These are phyloP conservation scores for Trypanosoma brucei DNA, from an alignment of 208 protist species.

Conservation along the genomic window DNA sequence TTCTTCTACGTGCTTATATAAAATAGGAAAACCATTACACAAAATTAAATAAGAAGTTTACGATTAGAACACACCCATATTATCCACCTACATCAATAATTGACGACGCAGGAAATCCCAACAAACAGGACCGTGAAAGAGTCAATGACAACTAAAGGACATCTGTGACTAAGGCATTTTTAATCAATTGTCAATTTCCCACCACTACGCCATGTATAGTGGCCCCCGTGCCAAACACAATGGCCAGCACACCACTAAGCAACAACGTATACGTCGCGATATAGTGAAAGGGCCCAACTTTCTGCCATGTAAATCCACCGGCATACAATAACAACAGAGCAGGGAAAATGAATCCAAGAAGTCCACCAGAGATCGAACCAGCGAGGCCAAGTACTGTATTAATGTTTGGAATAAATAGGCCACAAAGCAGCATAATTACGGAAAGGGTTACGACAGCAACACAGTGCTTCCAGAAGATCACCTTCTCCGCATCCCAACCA, in stretches of 20 bases:
- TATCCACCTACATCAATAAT: too few relatives aligned
- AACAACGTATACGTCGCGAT: conserved; percentile 43
- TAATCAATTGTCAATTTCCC: not conserved
- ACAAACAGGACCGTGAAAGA: too few relatives aligned
- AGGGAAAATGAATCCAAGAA: conserved; percentile 75
- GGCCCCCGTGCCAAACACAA: conserved; percentile 65
- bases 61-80: too few relatives aligned
- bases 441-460: conserved; percentile 40
- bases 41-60: too few relatives aligned
- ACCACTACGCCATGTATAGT: conserved; percentile 34
- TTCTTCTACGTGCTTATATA: too few relatives aligned
- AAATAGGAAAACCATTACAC: too few relatives aligned
- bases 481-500: conserved; percentile 39
- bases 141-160: not conserved
- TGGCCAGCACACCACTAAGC: conserved; percentile 47
- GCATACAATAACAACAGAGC: conserved; percentile 74
- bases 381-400: conserved; percentile 71
- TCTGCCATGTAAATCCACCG: conserved; percentile 45
- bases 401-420: conserved; percentile 75
- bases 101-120: too few relatives aligned
- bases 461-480: conserved; percentile 55
- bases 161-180: not conserved
- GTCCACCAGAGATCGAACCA: conserved; percentile 62
- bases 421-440: conserved; percentile 54
- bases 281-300: conserved; percentile 47